Evolutionary conservation across 83 land plant species (phyloP).

Genomic region (Larix sibirica): DNA sequence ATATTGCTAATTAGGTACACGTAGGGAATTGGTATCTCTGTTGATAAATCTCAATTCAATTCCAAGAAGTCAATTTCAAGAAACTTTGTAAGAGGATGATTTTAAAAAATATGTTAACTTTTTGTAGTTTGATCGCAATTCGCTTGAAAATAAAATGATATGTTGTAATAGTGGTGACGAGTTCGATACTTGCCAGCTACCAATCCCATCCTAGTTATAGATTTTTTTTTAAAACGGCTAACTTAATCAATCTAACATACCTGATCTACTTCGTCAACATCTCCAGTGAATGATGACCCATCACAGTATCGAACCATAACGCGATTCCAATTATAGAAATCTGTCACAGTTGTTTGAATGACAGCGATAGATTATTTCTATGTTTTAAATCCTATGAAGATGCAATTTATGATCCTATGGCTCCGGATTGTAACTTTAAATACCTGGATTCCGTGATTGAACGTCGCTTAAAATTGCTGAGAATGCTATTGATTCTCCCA

Average conservation of each 20-base stretch:
- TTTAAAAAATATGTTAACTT: constrained; percentile 37
- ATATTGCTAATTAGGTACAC: not conserved
- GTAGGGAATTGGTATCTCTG: too few relatives aligned
- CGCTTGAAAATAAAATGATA: too few relatives aligned
- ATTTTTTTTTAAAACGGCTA: too few relatives aligned
- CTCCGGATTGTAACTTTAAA: not conserved
- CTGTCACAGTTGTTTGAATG: constrained; percentile 72
- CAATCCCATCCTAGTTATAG: too few relatives aligned
- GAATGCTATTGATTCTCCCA: constrained; percentile 59
- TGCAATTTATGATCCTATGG: too few relatives aligned
- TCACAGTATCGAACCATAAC: constrained; percentile 72
- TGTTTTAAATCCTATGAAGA: too few relatives aligned
- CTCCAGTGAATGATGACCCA: constrained; percentile 74
- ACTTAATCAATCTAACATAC: constrained; percentile 17
- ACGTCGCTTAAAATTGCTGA: constrained; percentile 67
- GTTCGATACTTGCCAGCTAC: too few relatives aligned
- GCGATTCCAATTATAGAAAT: constrained; percentile 79
- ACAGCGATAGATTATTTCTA: too few relatives aligned
- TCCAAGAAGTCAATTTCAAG: too few relatives aligned
- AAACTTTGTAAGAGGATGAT: not conserved
- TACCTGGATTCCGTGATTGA: constrained; percentile 72
- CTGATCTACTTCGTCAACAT: constrained; percentile 41
- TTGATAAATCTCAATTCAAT: too few relatives aligned
- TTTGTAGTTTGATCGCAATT: not conserved
- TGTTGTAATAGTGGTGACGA: too few relatives aligned